These are phyloP conservation scores for Hysterangium stoloniferum DNA, from an alignment of 768 basidiomycete genomes.

Conservation along the genomic window DNA sequence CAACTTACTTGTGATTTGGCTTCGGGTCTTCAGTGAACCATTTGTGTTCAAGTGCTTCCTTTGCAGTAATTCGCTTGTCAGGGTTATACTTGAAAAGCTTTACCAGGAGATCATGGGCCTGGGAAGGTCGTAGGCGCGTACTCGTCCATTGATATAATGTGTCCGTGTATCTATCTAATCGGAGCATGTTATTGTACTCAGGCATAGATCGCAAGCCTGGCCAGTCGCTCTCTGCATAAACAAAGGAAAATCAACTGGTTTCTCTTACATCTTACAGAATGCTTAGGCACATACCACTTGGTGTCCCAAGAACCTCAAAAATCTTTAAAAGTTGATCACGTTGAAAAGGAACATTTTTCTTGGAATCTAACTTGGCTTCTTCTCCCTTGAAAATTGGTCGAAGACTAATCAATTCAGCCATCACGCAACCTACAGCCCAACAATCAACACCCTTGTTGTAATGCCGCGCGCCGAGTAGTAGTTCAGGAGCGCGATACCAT, in stretches of 20 bases:
- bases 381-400: conserved; percentile 99
- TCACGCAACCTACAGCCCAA: conserved; percentile 97
- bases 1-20: conserved; percentile 74
- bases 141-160: conserved; percentile 73
- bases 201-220: conserved; percentile 78
- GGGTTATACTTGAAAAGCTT: conserved; percentile 89
- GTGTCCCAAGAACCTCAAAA: conserved; percentile 90
- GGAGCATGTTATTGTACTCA: conserved; percentile 77
- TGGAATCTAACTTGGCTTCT: conserved; percentile 93
- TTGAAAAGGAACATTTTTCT: conserved; percentile 97
- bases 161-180: conserved; percentile 63
- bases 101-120: conserved; percentile 73
- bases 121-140: conserved; percentile 45
- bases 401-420: conserved; percentile 89
- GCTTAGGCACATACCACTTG: conserved; percentile 52
- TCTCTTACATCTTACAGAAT: background rate
- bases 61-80: conserved; percentile 73
- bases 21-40: conserved; percentile 93
- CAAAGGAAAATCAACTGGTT: background rate
- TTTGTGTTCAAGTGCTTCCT: conserved; percentile 70
- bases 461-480: conserved; percentile 93
- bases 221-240: conserved; percentile 73
- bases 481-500: conserved; percentile 97
- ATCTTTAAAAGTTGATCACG: conserved; percentile 92
- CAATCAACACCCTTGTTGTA: conserved; percentile 96